A percentile compares a stretch with the other conserved stretches of the same genome.
phyloP scores from a whole-genome alignment of 169 alveolate genomes.

The Cryptosporidium tyzzeri region DNA sequence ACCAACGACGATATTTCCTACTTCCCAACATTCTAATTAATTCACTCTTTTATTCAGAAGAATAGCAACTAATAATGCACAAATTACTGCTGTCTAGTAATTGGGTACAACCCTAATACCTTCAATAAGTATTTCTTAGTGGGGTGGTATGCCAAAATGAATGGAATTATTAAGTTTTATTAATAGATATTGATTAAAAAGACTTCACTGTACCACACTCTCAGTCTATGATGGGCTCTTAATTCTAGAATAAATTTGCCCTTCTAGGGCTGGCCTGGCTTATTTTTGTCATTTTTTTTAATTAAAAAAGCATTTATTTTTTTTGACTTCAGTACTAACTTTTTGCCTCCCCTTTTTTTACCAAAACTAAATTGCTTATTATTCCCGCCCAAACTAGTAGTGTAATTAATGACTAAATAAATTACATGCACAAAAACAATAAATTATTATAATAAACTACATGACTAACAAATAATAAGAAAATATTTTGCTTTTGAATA shows the following conservation, averaged over 20 bases:
- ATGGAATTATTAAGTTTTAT: background rate
- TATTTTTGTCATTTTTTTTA: background rate
- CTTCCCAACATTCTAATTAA: conserved; percentile 31
- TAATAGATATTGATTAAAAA: background rate
- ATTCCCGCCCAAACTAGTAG: background rate
- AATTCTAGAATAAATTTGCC: background rate
- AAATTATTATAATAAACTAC: background rate
- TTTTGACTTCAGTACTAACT: background rate
- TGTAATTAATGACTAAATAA: background rate
- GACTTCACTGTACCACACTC: background rate
- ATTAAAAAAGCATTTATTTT: background rate
- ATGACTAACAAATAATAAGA: background rate
- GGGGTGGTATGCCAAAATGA: background rate
- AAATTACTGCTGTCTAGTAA: background rate
- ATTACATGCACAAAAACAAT: background rate
- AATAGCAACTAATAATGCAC: background rate
- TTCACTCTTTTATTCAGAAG: background rate
- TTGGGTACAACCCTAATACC: background rate
- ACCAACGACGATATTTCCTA: conserved; percentile 63
- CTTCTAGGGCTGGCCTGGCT: background rate
- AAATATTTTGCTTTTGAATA: background rate
- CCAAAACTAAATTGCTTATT: background rate
- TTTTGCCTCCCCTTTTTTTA: background rate
- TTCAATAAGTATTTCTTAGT: background rate
- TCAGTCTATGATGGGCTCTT: background rate